A percentile compares a stretch with the other conserved stretches of the same genome.
Conservation (phyloP, 768 basidiomycete species). For the Russula sp. region DNA sequence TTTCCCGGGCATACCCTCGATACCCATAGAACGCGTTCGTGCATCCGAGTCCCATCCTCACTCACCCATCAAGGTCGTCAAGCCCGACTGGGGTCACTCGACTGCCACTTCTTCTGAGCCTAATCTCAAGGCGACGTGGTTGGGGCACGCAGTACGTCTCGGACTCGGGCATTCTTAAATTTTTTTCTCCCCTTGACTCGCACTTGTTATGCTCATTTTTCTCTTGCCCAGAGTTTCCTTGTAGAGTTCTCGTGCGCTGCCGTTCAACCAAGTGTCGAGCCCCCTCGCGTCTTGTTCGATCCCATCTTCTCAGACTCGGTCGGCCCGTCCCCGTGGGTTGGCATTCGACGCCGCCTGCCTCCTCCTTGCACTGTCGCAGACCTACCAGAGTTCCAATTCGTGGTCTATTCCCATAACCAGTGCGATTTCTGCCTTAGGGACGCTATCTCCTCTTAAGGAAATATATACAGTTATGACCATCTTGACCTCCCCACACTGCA, state of each 20-base stretch:
- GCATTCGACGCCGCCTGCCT: slow-evolving; percentile 29
- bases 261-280: slow-evolving; percentile 9
- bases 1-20: not conserved
- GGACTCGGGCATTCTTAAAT: not conserved
- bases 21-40: slow-evolving; percentile 23
- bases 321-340: slow-evolving; percentile 26
- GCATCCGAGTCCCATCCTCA: slow-evolving; percentile 11
- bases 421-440: slow-evolving; percentile 21
- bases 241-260: slow-evolving; percentile 24
- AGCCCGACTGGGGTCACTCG: slow-evolving; percentile 24
- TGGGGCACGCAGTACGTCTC: slow-evolving; percentile 32
- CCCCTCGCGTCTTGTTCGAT: slow-evolving; percentile 34
- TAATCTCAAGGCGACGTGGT: slow-evolving; percentile 30
- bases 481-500: slow-evolving; percentile 33
- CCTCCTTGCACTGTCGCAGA: slow-evolving; percentile 34
- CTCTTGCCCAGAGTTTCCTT: slow-evolving; percentile 25
- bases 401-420: slow-evolving; percentile 40
- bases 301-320: slow-evolving; percentile 35
- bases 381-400: slow-evolving; percentile 34
- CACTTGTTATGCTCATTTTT: not conserved
- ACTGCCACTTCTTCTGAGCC: not conserved
- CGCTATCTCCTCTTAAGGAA: too few species aligned
- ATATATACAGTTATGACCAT: slow-evolving; percentile 34
- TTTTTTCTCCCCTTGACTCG: not conserved
- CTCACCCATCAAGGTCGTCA: slow-evolving; percentile 24